These are phyloP conservation scores for Amesomyces nigricolor DNA, from an alignment of 2,329 filamentous ascomycete species.

Conservation along the genomic window DNA sequence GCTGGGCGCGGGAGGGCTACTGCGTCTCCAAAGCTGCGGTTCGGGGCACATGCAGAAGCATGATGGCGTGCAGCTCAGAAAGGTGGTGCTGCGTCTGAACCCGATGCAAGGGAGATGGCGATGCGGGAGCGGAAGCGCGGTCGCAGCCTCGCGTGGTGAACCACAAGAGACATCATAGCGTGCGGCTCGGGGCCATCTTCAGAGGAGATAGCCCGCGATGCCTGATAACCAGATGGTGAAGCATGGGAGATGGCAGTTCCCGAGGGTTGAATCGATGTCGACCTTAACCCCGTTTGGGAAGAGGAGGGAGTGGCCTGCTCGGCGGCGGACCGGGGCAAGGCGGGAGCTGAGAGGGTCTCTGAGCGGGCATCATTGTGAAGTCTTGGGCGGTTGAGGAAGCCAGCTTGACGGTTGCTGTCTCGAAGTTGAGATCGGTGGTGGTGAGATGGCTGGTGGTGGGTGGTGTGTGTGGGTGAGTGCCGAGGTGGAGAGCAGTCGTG, in stretches of 20 bases:
- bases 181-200: constrained; percentile 17
- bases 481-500: constrained; percentile 5
- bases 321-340: constrained; percentile 62
- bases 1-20: background rate
- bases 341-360: constrained; percentile 60
- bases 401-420: constrained; percentile 11
- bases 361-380: constrained; percentile 45
- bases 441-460: background rate
- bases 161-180: constrained; percentile 10
- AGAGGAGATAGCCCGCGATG: constrained; percentile 1
- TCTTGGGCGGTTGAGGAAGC: constrained; percentile 12
- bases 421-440: background rate
- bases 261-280: background rate
- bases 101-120: constrained; percentile 14
- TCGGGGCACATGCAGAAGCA: constrained; percentile 12
- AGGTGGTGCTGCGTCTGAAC: constrained; percentile 10
- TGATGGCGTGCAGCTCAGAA: constrained; percentile 23
- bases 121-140: constrained; percentile 7
- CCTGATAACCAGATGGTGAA: constrained; percentile 19
- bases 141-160: constrained; percentile 19
- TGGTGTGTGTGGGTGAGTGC: constrained; percentile 1
- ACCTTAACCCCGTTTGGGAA: constrained; percentile 53
- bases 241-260: constrained; percentile 18
- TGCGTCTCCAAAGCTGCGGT: constrained; percentile 13
- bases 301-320: constrained; percentile 58